Evolutionary conservation across 331 rosid genomes (phyloP).

Genomic region (Quercus phellos): DNA sequence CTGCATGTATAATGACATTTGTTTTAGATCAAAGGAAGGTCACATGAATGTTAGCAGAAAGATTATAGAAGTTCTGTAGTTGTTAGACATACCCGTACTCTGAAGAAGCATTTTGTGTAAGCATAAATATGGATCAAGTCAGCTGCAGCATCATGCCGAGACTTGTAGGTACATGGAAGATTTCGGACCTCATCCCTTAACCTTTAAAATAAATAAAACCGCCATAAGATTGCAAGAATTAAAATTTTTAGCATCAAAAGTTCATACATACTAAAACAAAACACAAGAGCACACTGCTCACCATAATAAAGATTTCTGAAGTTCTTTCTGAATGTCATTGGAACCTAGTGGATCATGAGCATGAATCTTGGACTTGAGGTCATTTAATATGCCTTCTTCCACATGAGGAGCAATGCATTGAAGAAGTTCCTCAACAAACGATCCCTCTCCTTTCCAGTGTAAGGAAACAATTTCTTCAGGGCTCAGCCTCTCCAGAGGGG

Average conservation of each 20-base stretch:
- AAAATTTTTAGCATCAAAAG: background rate
- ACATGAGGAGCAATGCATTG: slow-evolving; percentile 66
- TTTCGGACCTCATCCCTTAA: slow-evolving; percentile 92
- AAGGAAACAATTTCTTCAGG: slow-evolving; percentile 63
- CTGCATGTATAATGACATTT: slow-evolving; percentile 34
- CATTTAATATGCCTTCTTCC: slow-evolving; percentile 56
- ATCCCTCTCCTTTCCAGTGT: slow-evolving; percentile 94
- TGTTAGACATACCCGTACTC: slow-evolving; percentile 64
- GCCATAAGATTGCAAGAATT: slow-evolving; percentile 1
- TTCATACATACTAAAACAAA: slow-evolving; percentile 4
- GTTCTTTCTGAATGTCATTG: slow-evolving; percentile 63
- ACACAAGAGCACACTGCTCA: slow-evolving; percentile 19
- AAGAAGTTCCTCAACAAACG: slow-evolving; percentile 86
- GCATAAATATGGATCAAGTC: slow-evolving; percentile 97
- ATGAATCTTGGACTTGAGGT: slow-evolving; percentile 59
- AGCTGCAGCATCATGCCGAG: slow-evolving; percentile 98
- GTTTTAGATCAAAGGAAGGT: background rate
- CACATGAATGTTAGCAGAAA: background rate
- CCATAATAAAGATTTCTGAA: slow-evolving; percentile 79
- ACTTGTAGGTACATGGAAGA: slow-evolving; percentile 89
- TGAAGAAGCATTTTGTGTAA: slow-evolving; percentile 74
- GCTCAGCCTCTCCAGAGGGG: slow-evolving; percentile 92
- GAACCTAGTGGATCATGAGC: slow-evolving; percentile 67
- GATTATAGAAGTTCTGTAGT: background rate
- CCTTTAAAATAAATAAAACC: slow-evolving; percentile 39